phyloP scores from a whole-genome alignment of 805 yeast species.

The Yarrowia deformans region DNA sequence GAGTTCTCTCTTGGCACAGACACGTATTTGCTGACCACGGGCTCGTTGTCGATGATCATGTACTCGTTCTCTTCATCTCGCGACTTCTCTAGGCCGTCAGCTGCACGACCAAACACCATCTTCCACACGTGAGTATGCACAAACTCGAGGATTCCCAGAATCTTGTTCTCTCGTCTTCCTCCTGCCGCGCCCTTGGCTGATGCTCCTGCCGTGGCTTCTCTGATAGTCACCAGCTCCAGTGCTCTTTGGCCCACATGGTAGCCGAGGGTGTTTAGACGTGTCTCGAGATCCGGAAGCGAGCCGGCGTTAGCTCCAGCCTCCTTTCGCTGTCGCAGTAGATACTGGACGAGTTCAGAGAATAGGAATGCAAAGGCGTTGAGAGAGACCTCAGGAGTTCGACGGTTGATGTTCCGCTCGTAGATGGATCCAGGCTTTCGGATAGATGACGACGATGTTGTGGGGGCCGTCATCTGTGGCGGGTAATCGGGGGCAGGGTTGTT shows the following conservation, averaged over 20 bases:
- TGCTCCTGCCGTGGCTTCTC: slow-evolving; percentile 54
- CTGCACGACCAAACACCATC: slow-evolving; percentile 71
- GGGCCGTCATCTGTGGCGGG: slow-evolving; percentile 23
- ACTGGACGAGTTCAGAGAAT: slow-evolving; percentile 72
- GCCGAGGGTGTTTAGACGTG: slow-evolving; percentile 72
- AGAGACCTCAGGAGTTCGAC: slow-evolving; percentile 72
- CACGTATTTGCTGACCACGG: slow-evolving; percentile 73
- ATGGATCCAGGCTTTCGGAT: slow-evolving; percentile 50
- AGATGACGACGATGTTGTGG: slow-evolving; percentile 10
- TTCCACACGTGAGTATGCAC: slow-evolving; percentile 78
- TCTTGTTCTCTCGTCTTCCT: slow-evolving; percentile 61
- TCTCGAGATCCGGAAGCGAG: slow-evolving; percentile 65
- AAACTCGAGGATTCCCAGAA: slow-evolving; percentile 73
- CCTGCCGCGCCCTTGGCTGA: slow-evolving; percentile 48
- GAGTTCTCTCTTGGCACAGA: slow-evolving; percentile 82
- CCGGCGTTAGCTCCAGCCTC: slow-evolving; percentile 51
- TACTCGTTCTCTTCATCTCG: slow-evolving; percentile 71
- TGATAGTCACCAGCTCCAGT: slow-evolving; percentile 69
- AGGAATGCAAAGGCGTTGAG: slow-evolving; percentile 71
- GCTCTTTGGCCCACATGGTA: slow-evolving; percentile 77
- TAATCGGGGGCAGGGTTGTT: slow-evolving; percentile 7
- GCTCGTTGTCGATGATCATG: slow-evolving; percentile 81
- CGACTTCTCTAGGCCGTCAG: slow-evolving; percentile 77
- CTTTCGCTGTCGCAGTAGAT: slow-evolving; percentile 65
- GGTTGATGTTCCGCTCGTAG: slow-evolving; percentile 72